phyloP scores from a whole-genome alignment of 2,329 filamentous ascomycete genomes.

The Gnomoniopsis sp. region DNA sequence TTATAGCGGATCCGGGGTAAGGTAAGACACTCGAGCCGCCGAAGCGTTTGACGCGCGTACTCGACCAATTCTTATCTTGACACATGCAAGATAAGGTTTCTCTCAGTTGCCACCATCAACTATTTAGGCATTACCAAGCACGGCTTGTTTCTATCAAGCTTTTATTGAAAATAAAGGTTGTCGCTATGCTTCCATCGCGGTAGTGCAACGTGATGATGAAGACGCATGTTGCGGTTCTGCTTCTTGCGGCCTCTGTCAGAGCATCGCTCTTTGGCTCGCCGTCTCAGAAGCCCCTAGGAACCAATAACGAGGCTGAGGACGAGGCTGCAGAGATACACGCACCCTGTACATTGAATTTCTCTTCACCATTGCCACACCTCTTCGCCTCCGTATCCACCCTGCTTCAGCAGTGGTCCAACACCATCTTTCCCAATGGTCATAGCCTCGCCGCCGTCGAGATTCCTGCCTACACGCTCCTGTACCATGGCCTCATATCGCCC shows the following conservation, averaged over 20 bases:
- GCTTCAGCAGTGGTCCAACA: slow-evolving; percentile 48
- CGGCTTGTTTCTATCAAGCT: background rate
- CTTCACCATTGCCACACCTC: slow-evolving; percentile 43
- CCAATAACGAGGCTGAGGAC: background rate
- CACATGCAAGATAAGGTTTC: background rate
- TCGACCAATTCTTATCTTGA: background rate
- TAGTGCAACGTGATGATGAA: background rate
- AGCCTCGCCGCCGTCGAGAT: slow-evolving; percentile 43
- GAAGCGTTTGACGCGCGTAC: background rate
- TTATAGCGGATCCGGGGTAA: background rate
- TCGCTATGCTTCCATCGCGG: background rate
- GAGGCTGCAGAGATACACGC: background rate
- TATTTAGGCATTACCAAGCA: background rate
- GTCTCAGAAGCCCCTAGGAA: background rate
- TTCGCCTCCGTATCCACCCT: slow-evolving; percentile 44
- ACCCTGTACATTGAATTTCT: slow-evolving; percentile 40
- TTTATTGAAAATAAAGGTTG: background rate
- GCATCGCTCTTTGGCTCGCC: background rate
- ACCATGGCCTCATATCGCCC: slow-evolving; percentile 39
- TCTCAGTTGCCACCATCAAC: background rate
- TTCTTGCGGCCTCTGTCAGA: background rate
- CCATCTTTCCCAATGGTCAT: slow-evolving; percentile 48
- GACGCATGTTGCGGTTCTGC: background rate
- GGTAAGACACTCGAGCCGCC: background rate
- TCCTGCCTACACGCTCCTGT: slow-evolving; percentile 43